Conservation (phyloP, 1,139 yeast genomes). For the Suhomyces yuchorum region DNA sequence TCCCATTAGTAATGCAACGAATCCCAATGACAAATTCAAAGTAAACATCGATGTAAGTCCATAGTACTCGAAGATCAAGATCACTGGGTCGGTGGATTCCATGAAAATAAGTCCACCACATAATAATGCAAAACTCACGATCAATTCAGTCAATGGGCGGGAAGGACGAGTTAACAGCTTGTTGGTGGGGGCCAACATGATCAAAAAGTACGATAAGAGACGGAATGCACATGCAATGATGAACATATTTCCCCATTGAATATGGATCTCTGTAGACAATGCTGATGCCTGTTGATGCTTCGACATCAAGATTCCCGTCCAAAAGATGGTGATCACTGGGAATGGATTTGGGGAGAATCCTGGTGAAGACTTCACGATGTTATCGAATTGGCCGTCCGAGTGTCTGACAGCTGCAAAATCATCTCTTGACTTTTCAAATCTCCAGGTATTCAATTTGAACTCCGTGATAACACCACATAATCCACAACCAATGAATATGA, state of each 20-base stretch:
- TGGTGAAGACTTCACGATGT: slow-evolving; percentile 54
- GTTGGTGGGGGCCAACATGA: slow-evolving; percentile 48
- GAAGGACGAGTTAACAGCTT: slow-evolving; percentile 45
- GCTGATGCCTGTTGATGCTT: slow-evolving; percentile 84
- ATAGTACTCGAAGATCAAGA: slow-evolving; percentile 79
- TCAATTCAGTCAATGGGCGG: slow-evolving; percentile 79
- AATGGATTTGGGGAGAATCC: slow-evolving; percentile 89
- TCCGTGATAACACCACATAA: slow-evolving; percentile 86
- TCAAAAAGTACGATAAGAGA: slow-evolving; percentile 62
- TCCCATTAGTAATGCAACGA: slow-evolving; percentile 79
- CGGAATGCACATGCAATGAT: slow-evolving; percentile 80
- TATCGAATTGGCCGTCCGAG: slow-evolving; percentile 4
- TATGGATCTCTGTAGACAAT: slow-evolving; percentile 76
- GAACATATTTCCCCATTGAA: slow-evolving; percentile 88
- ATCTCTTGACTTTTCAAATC: slow-evolving; percentile 39
- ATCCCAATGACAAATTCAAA: slow-evolving; percentile 80
- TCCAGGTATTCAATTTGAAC: slow-evolving; percentile 52
- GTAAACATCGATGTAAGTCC: slow-evolving; percentile 91
- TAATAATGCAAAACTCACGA: slow-evolving; percentile 74
- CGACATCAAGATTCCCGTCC: slow-evolving; percentile 98
- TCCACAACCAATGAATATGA: slow-evolving; percentile 91
- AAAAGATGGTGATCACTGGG: slow-evolving; percentile 88
- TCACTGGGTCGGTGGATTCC: slow-evolving; percentile 86
- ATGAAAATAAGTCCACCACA: slow-evolving; percentile 91
- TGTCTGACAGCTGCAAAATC: slow-evolving; percentile 20